Base-by-base conservation (phyloP, 2,329 filamentous ascomycete species). In the Aspergillus terreus region DNA sequence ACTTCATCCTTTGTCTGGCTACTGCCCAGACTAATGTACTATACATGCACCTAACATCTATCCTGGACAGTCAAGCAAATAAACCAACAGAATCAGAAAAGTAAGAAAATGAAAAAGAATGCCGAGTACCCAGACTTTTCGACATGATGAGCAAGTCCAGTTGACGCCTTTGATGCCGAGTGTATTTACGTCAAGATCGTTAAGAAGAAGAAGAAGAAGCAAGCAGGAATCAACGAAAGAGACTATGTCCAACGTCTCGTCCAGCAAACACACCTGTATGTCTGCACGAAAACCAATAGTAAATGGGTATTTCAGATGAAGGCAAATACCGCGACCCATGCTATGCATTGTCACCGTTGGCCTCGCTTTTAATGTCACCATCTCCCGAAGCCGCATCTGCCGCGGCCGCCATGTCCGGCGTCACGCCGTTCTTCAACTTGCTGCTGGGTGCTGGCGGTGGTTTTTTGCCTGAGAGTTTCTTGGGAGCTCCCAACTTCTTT, bases 401-500 rank as follows among this genome's bases (percentile, higher is more conserved):
- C 10, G 63, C 66, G 1, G 57, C 53, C 15, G 59, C 56, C 59
- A 64, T 66, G 52, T 68, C 66, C 6, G 65, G 65, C 2, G 70
- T 74, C 19, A 72, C 66, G 27, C 69, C 71, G 56, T 73, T 73
- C 50, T 73, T 74, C 30, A 74, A 57, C 55, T 73, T 74, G 54
- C 71, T 73, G 27, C 58, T 51, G 52, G 64, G 52, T 55, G 54
- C 17, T 10, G 67, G 64, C 3, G 65, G 62, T 6, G 71, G 71
- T 47, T 74, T 75, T 46, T 65, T 68, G 23, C 57, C 60, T 2
- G 65, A 63, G 19, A 64, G 56, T 56, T 73, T 70, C 52, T 74
- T 73, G 5, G 62, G 61, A n/a, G 56, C 60, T 41, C 68, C 71
- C 14, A 63, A 53, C 49, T 78, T 78, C 64, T 79, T 79, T 67